Percentiles rank a stretch among this genome's conserved stretches.
phyloP scores from a whole-genome alignment of 768 basidiomycete species.

The Collybia sordida region DNA sequence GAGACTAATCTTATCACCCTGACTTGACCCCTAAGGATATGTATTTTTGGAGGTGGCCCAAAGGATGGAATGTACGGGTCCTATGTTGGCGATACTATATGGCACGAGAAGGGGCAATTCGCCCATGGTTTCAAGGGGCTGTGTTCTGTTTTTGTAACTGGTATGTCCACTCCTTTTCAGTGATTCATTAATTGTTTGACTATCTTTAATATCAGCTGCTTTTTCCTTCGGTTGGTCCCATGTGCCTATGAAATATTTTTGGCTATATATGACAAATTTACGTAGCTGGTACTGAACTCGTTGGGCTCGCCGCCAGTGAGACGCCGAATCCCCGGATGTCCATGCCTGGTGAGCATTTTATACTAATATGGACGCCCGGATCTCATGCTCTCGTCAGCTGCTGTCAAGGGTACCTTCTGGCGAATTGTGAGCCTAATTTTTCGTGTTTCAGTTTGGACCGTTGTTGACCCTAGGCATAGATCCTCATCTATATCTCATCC shows the following conservation, averaged over 20 bases:
- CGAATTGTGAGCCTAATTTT: slow-evolving; percentile 33
- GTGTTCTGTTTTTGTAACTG: slow-evolving; percentile 46
- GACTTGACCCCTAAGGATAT: slow-evolving; percentile 24
- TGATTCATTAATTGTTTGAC: neutral
- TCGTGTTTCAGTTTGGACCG: neutral
- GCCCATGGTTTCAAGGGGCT: slow-evolving; percentile 46
- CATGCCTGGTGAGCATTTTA: slow-evolving; percentile 29
- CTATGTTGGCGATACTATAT: slow-evolving; percentile 36
- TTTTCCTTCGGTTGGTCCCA: slow-evolving; percentile 32
- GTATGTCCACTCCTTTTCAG: slow-evolving; percentile 5
- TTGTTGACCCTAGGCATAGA: slow-evolving; percentile 17
- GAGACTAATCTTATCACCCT: neutral
- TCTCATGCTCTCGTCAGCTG: neutral
- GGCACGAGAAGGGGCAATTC: slow-evolving; percentile 38
- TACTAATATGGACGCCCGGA: too few relatives aligned
- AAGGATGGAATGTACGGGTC: slow-evolving; percentile 29
- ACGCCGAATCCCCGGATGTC: slow-evolving; percentile 43
- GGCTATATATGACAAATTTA: slow-evolving; percentile 1
- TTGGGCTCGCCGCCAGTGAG: slow-evolving; percentile 45
- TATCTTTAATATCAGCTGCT: slow-evolving; percentile 19
- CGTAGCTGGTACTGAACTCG: slow-evolving; percentile 33
- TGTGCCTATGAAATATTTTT: neutral
- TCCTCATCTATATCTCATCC: slow-evolving; percentile 42
- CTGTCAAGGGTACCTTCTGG: slow-evolving; percentile 49
- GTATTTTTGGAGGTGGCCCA: slow-evolving; percentile 42